phyloP scores from a whole-genome alignment of 257 asterid genomes.

The Primulina eburnea region DNA sequence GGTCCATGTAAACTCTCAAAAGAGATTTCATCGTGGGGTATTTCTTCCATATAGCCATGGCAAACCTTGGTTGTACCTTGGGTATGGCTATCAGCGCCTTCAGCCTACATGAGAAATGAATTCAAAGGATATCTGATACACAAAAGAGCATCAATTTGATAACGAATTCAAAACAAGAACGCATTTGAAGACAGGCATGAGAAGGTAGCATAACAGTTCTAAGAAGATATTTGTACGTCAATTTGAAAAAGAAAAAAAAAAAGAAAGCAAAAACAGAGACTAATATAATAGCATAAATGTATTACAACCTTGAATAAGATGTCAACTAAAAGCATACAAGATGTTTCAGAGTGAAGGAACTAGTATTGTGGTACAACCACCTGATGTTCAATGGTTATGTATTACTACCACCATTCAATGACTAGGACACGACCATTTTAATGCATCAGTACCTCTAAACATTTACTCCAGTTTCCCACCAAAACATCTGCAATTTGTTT shows the following conservation, averaged over 20 bases:
- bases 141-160: neutral
- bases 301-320: neutral
- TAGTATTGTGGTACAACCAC: neutral
- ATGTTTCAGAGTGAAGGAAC: neutral
- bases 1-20: slow-evolving; percentile 82
- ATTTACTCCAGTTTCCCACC: no score
- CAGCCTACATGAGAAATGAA: slow-evolving; percentile 54
- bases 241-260: no score
- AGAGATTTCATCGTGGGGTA: slow-evolving; percentile 97
- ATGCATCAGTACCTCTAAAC: neutral
- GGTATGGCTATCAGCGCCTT: slow-evolving; percentile 87
- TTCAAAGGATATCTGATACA: slow-evolving; percentile 7
- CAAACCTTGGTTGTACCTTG: slow-evolving; percentile 92
- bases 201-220: neutral
- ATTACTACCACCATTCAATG: neutral
- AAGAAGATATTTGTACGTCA: no score
- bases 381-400: neutral
- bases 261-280: neutral
- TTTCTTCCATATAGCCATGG: slow-evolving; percentile 86
- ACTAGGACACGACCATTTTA: slow-evolving; percentile 14
- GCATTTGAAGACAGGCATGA: no score
- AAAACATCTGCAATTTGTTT: no score
- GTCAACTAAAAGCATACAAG: slow-evolving; percentile 5
- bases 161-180: slow-evolving; percentile 11
- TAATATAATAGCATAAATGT: no score